phyloP scores from a whole-genome alignment of 768 basidiomycete species.

The Russula vinacea region DNA sequence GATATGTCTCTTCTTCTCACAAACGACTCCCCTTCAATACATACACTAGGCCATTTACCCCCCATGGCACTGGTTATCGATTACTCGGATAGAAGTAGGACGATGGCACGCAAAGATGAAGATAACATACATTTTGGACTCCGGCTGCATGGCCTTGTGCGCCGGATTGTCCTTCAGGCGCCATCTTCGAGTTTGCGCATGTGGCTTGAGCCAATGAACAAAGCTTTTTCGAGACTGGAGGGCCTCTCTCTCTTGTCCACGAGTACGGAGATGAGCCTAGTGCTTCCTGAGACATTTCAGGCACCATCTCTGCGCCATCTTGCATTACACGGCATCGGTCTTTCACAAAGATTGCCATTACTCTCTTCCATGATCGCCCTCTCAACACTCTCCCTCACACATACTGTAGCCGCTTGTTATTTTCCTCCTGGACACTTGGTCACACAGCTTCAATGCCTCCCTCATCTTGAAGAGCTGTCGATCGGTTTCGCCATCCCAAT shows the following conservation, averaged over 20 bases:
- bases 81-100: not conserved
- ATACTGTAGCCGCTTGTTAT: no score
- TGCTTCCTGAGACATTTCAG: no score
- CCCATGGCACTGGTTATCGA: not conserved
- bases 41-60: not conserved
- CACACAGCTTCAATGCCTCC: no score
- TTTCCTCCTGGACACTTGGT: no score
- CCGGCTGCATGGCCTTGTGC: not conserved
- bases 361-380: no score
- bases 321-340: no score
- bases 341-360: no score
- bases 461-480: no score
- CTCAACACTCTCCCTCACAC: no score
- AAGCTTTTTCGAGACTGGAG: not conserved
- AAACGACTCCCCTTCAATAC: not conserved
- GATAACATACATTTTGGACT: not conserved
- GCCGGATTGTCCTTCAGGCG: not conserved
- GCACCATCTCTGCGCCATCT: no score
- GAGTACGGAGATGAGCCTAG: no score
- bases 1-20: not conserved
- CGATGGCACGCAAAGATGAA: not conserved
- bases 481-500: no score
- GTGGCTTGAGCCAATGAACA: not conserved
- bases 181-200: not conserved
- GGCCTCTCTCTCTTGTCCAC: not conserved